These are phyloP conservation scores for Fusarium anguioides DNA, from an alignment of 2,329 filamentous ascomycete species.

Conservation along the genomic window DNA sequence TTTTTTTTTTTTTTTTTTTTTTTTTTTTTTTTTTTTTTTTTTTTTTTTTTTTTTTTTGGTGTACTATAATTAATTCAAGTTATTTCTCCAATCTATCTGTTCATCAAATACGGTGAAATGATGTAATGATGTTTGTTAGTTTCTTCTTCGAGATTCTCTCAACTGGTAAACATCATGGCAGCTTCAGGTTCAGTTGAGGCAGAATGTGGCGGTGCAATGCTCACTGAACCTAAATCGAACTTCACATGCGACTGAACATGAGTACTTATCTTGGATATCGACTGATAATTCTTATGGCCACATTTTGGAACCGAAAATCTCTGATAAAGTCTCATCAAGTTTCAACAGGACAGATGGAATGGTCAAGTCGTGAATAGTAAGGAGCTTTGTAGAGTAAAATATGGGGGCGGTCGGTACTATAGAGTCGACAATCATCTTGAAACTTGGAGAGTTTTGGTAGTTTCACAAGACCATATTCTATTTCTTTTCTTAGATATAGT, in stretches of 20 bases:
- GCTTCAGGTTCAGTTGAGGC: background rate
- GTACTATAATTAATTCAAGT: background rate
- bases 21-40: too few relatives aligned
- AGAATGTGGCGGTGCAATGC: background rate
- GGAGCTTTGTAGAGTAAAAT: background rate
- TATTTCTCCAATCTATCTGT: slow-evolving; percentile 2
- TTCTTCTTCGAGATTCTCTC: background rate
- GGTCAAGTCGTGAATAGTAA: slow-evolving; percentile 6
- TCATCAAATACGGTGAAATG: background rate
- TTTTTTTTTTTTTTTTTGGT: slow-evolving; percentile 16
- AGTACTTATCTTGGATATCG: too few relatives aligned
- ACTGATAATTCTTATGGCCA: too few relatives aligned
- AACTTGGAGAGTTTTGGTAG: background rate
- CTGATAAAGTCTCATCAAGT: slow-evolving; percentile 3
- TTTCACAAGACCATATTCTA: background rate
- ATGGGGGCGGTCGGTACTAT: background rate
- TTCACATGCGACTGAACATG: background rate
- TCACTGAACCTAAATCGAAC: background rate
- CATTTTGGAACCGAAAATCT: too few relatives aligned
- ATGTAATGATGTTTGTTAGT: background rate
- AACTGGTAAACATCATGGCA: background rate
- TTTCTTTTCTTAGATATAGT: background rate
- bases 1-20: too few relatives aligned
- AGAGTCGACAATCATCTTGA: background rate
- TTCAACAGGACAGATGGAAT: slow-evolving; percentile 13